These are phyloP conservation scores for Thraustotheca clavata DNA, from an alignment of 352 stramenopile genomes.

Conservation along the genomic window DNA sequence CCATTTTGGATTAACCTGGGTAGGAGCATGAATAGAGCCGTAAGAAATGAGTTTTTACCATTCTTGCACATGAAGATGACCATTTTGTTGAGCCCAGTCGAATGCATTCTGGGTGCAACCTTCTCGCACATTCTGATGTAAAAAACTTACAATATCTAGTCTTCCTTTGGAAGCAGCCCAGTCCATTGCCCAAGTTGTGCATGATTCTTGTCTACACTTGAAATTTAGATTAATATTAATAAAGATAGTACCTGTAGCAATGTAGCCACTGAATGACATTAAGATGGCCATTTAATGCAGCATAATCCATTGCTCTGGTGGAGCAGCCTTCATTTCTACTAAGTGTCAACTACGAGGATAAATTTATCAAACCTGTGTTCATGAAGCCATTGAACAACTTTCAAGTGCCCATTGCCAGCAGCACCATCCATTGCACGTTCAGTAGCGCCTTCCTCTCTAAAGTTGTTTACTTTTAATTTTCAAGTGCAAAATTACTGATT, in stretches of 20 bases:
- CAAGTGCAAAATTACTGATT: no score
- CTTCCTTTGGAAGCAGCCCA: slow-evolving; percentile 23
- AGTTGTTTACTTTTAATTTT: no score
- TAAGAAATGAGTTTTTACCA: slow-evolving; percentile 3
- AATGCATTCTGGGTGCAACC: slow-evolving; percentile 22
- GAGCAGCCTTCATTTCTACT: slow-evolving; percentile 19
- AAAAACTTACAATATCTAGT: slow-evolving; percentile 21
- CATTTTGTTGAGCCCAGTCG: slow-evolving; percentile 17
- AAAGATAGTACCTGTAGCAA: slow-evolving; percentile 11
- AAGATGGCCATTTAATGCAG: slow-evolving; percentile 22
- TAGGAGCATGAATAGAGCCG: not conserved
- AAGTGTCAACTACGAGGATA: not conserved
- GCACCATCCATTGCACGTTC: slow-evolving; percentile 5
- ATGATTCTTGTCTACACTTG: slow-evolving; percentile 10
- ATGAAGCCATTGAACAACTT: slow-evolving; percentile 10
- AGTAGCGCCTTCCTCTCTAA: no score
- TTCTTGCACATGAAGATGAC: slow-evolving; percentile 6
- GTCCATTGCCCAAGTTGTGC: slow-evolving; percentile 26
- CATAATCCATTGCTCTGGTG: slow-evolving; percentile 24
- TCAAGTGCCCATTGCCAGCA: slow-evolving; percentile 4
- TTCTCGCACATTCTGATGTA: slow-evolving; percentile 21
- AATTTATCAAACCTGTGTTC: not conserved
- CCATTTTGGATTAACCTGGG: no score
- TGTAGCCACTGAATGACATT: slow-evolving; percentile 26
- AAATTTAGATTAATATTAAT: slow-evolving; percentile 7